These are phyloP conservation scores for Coemansia reversa DNA, from an alignment of 192 early-diverging fungal species.

Conservation along the genomic window DNA sequence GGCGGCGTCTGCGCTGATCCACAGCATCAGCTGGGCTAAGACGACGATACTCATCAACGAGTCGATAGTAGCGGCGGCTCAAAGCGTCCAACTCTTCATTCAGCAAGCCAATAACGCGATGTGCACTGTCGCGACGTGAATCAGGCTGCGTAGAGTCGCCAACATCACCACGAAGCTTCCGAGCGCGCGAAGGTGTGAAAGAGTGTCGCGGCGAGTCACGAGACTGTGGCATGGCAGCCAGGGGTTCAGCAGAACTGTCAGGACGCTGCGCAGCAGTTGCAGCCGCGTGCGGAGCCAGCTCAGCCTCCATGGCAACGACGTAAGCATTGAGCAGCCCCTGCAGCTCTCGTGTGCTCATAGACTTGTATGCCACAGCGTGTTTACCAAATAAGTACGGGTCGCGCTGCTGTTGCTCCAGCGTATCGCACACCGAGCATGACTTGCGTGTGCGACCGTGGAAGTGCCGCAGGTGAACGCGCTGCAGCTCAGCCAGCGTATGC, in stretches of 20 bases:
- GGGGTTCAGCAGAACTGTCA: background rate
- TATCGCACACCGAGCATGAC: conserved; percentile 29
- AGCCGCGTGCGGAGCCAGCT: conserved; percentile 3
- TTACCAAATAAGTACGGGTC: conserved; percentile 49
- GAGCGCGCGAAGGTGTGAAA: conserved; percentile 34
- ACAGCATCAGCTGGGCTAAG: conserved; percentile 23
- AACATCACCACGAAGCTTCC: too few species aligned
- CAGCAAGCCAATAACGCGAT: conserved; percentile 36
- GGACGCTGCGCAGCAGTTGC: background rate
- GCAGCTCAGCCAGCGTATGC: conserved; percentile 40
- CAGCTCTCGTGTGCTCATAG: conserved; percentile 39
- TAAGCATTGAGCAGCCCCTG: conserved; percentile 48
- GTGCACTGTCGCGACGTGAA: background rate
- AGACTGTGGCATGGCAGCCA: background rate
- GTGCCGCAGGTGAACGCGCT: conserved; percentile 39
- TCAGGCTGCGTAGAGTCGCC: too few species aligned
- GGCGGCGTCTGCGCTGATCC: conserved; percentile 30
- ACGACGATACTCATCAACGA: conserved; percentile 34
- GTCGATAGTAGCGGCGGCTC: conserved; percentile 48
- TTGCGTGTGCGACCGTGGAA: conserved; percentile 15
- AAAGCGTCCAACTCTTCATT: conserved; percentile 48
- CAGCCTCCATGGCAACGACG: conserved; percentile 45
- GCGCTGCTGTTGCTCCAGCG: conserved; percentile 44
- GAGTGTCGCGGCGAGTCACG: conserved; percentile 12
- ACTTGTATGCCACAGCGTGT: conserved; percentile 37